Evolutionary conservation across 2,329 filamentous ascomycete genomes (phyloP).

Genomic region (Penicillium concentricum): DNA sequence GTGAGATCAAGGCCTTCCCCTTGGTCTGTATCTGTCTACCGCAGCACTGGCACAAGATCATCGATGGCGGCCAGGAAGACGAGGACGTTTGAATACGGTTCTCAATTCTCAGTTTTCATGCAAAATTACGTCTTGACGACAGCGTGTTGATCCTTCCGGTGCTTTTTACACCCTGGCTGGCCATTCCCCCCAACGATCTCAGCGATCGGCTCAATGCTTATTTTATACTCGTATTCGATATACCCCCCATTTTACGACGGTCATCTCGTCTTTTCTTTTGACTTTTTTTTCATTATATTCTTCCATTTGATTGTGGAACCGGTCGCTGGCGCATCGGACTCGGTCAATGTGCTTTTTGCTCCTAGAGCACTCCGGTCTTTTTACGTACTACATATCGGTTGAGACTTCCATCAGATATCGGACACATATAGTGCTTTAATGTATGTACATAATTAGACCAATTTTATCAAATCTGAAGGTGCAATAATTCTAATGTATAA

Average conservation of each 20-base stretch:
- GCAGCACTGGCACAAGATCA: constrained; percentile 94
- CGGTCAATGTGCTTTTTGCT: constrained; percentile 8
- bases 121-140: constrained; percentile 40
- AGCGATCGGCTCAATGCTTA: constrained; percentile 4
- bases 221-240: constrained; percentile 28
- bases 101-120: constrained; percentile 23
- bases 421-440: constrained; percentile 28
- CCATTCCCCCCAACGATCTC: constrained; percentile 1
- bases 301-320: constrained; percentile 16
- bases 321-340: constrained; percentile 24
- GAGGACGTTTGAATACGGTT: constrained; percentile 24
- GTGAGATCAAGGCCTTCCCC: constrained; percentile 96
- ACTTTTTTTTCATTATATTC: constrained; percentile 6
- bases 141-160: constrained; percentile 29
- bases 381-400: constrained; percentile 19
- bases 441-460: constrained; percentile 32
- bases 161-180: constrained; percentile 15
- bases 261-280: constrained; percentile 20
- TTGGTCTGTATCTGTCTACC: constrained; percentile 94
- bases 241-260: constrained; percentile 33
- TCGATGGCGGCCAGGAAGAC: constrained; percentile 69
- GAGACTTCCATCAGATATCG: no score
- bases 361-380: constrained; percentile 18
- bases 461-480: constrained; percentile 17
- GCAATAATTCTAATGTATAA: background rate